Evolutionary conservation across 2,329 filamentous ascomycete species (phyloP), one percentile per base, ranked within the genome.

Genomic region (Fusarium denticulatum): DNA sequence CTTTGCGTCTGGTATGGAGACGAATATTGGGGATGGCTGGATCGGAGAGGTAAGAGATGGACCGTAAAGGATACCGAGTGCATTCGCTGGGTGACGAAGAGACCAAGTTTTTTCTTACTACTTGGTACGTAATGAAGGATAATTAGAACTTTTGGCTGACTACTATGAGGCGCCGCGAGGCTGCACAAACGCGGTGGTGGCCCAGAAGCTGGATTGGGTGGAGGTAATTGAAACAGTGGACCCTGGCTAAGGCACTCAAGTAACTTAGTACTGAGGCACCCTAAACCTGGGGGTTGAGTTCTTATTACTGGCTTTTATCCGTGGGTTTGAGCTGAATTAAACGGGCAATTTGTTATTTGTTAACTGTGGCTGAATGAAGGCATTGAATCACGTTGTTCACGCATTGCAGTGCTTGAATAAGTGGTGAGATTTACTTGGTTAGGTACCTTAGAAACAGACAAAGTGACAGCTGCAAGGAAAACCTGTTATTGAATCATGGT

Each of bases 141-240:
- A 50, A 47, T 45, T 60, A 49, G 40, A 40, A 45, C 43, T 73
- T 73, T 57, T 61, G 67, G 47, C 63, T 67, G 64, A 65, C 46
- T 60, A 40, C 46, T 60, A 52, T 61, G 45, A 74, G 72, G 72
- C 72, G 61, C 69, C 68, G 61, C 65, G 61, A 74, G 72, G 72
- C 72, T 74, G 72, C 72, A 74, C 60, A 64, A 74, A 74, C 72
- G 72, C 58, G 69, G 59, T 73, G 53, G 72, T 74, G 72, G 64
- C 43, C 49, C 56, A 55, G 69, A 66, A 40, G 24, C 26, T 67
- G 34, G 40, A 63, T 53, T 61, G 55, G 53, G 24, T 61, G 66
- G 15, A 47, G 24, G 34, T 36, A 26, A 47, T 56, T 56, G 52
- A 53, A 58, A 36, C 30, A 61, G 68, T 65, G 68, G 67, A 47